Conservation (phyloP, 2,329 filamentous ascomycete species). For the Ilyonectria mors-panacis region DNA sequence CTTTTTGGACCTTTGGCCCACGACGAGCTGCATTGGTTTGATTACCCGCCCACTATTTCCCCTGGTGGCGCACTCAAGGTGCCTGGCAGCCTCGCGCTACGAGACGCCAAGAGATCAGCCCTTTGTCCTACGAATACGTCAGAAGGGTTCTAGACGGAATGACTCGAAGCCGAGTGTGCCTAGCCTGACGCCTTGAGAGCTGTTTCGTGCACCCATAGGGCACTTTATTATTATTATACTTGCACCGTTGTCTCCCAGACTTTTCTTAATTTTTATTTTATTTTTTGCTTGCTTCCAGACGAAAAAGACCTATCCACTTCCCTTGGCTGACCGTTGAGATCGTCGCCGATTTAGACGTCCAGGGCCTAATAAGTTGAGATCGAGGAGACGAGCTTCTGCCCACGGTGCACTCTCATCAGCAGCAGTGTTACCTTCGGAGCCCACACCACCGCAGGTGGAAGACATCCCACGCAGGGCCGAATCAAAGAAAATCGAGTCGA, state of each 20-base stretch:
- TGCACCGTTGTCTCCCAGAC: conserved; percentile 15
- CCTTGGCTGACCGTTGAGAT: conserved; percentile 30
- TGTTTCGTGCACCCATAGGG: conserved; percentile 23
- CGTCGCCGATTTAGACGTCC: conserved; percentile 37
- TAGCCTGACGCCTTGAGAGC: conserved; percentile 33
- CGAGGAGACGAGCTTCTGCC: conserved; percentile 42
- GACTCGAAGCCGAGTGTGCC: conserved; percentile 44
- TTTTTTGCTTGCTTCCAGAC: conserved; percentile 14
- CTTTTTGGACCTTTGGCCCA: conserved; percentile 18
- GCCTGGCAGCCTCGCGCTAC: conserved; percentile 44
- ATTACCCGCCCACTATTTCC: conserved; percentile 48
- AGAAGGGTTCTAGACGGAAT: conserved; percentile 42
- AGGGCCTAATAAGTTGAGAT: conserved; percentile 47
- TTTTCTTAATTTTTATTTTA: conserved; percentile 17
- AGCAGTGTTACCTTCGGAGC: conserved; percentile 27
- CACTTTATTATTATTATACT: conserved; percentile 29
- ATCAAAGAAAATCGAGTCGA: conserved; percentile 27
- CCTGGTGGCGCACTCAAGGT: conserved; percentile 44
- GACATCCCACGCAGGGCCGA: conserved; percentile 32
- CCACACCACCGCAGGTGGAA: not conserved
- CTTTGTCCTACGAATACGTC: conserved; percentile 39
- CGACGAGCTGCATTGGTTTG: conserved; percentile 41
- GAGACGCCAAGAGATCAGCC: conserved; percentile 39
- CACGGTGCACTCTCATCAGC: conserved; percentile 34
- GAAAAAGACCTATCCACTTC: conserved; percentile 1